These are phyloP conservation scores for Cyberlindnera xylosilytica DNA, from an alignment of 805 yeast genomes.

Conservation along the genomic window DNA sequence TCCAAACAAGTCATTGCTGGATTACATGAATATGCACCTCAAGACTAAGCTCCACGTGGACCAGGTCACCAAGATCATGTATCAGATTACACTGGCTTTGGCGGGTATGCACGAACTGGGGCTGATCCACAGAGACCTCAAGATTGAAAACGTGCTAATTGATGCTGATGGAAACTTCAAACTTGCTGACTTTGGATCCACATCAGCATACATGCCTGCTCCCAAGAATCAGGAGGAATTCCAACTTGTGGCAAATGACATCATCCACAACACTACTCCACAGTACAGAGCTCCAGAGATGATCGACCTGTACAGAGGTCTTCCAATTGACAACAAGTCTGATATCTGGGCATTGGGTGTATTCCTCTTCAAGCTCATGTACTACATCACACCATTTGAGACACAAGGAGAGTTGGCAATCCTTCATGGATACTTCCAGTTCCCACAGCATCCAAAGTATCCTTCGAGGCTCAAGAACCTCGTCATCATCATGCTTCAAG, in stretches of 20 bases:
- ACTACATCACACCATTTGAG: conserved; percentile 94
- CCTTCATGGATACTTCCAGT: conserved; percentile 75
- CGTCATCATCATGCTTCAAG: conserved; percentile 76
- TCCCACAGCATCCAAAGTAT: conserved; percentile 67
- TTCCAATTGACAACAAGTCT: conserved; percentile 85
- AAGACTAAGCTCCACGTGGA: conserved; percentile 71
- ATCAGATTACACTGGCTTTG: conserved; percentile 75
- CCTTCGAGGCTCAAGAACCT: conserved; percentile 72
- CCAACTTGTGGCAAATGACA: conserved; percentile 75
- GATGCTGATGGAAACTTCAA: conserved; percentile 69
- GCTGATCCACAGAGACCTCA: conserved; percentile 87
- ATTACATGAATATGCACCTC: conserved; percentile 84
- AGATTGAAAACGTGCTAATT: conserved; percentile 90
- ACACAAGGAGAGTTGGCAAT: conserved; percentile 79
- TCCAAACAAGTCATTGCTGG: conserved; percentile 80
- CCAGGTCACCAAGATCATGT: conserved; percentile 81
- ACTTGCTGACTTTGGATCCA: conserved; percentile 92
- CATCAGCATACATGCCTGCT: conserved; percentile 65
- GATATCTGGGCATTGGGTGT: conserved; percentile 98
- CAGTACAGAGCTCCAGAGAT: conserved; percentile 96
- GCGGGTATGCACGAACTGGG: conserved; percentile 76
- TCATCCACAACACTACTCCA: conserved; percentile 89
- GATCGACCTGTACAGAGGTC: conserved; percentile 81
- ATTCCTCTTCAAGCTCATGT: conserved; percentile 84
- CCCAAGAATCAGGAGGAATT: conserved; percentile 75